Evolutionary conservation across 345 rosid species (phyloP), one percentile per base, ranked within the genome.

Genomic region (Alliaria petiolata): DNA sequence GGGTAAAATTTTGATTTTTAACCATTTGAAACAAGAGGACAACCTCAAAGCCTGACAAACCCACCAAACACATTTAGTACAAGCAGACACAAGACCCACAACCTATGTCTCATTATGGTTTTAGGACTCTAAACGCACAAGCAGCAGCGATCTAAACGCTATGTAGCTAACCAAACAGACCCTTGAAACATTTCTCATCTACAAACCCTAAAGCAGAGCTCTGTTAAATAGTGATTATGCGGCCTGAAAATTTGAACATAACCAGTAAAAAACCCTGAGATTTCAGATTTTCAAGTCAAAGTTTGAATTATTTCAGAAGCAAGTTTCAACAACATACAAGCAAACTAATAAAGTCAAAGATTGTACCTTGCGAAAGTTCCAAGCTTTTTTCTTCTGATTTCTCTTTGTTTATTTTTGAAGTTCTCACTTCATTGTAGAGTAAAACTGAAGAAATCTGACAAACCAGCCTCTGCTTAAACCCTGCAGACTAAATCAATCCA

Each of bases 61-160:
- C 74, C 79, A 75, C 79, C 64, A 68, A 61, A 53, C 51, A 68
- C 74, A 75, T 67, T 75, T 67, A 75, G 67, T 74, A 67, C 68
- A 39, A 44, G n/a, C 69, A 67, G 69, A 42, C 69, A 60, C 74
- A 42, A 75, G 69, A 43, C 73, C 72, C 78, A 67, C 68, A 59
- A 51, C 28, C 67, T 73, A 53, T 56, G 46, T 51, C 62, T 38
- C 59, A 65, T 30, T 47, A 14, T 65, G 60, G 36, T 72, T 34
- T 17, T 35, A 43, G 31, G 31, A 25, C 59, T 56, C 63, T 36
- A 56, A 26, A 56, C 66, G 50, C 65, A 65, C 65, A 45, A 56
- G 47, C 77, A 45, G 7, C 61, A 60, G 75, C 42, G 59, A 7
- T 49, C 74, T 70, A 60, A 2, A 70, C 35, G 26, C 22, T 54